Evolutionary conservation across 2,329 filamentous ascomycete genomes (phyloP).

Genomic region (Hymenoscyphus repandus): DNA sequence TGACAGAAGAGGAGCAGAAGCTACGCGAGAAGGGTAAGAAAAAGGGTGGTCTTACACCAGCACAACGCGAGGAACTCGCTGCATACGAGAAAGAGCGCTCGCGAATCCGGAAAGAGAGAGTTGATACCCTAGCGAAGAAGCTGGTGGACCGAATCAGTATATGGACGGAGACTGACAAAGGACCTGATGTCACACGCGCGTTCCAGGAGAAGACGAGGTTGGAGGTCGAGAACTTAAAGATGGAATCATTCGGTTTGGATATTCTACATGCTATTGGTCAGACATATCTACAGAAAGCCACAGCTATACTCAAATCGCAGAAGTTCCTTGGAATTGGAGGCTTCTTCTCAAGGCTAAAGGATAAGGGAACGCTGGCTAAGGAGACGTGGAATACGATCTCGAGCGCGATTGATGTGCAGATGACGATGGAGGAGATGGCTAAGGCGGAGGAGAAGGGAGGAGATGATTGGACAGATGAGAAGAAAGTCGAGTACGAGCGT

Average conservation of each 20-base stretch:
- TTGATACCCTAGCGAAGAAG: conserved; percentile 78
- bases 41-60: conserved; percentile 79
- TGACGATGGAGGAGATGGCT: conserved; percentile 99
- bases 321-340: conserved; percentile 95
- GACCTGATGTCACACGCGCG: conserved; percentile 73
- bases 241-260: conserved; percentile 96
- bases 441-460: conserved; percentile 91
- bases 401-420: conserved; percentile 92
- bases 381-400: conserved; percentile 98
- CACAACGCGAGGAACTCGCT: conserved; percentile 86
- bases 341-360: conserved; percentile 89
- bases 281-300: conserved; percentile 84
- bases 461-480: conserved; percentile 98
- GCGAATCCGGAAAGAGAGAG: conserved; percentile 79
- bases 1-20: conserved; percentile 70
- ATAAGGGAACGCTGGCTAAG: conserved; percentile 95
- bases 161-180: conserved; percentile 97
- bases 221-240: conserved; percentile 97
- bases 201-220: conserved; percentile 93
- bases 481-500: conserved; percentile 90
- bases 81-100: conserved; percentile 85
- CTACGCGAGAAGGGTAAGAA: conserved; percentile 81
- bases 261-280: conserved; percentile 92
- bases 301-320: conserved; percentile 84
- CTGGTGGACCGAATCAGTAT: conserved; percentile 84